Base-by-base conservation (phyloP, 805 yeast species). In the Pichia nanzhaoensis region DNA sequence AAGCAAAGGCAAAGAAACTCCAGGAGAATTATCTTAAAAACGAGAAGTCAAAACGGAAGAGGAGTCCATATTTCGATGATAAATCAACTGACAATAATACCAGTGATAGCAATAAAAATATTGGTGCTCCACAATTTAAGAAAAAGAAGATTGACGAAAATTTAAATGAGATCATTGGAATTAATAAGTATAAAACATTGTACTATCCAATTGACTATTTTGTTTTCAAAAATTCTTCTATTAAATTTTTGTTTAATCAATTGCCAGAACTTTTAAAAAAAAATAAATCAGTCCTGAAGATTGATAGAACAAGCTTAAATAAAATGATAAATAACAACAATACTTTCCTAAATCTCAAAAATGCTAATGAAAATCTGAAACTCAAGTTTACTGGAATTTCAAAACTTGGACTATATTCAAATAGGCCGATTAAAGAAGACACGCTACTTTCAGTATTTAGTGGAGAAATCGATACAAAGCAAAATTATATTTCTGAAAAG, bases 381-480 rank as follows among this genome's bases (percentile, higher is more conserved):
- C 70, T 76, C 61, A 67, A 79, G 67, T 82, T 75, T 54, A 72
- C 72, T 27, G 96, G 96, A 0, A 74, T 86, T 35, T 72, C 86
- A 2, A 80, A 77, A 50, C 60, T 83, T 42, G 89, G 91, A 0
- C 65, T 89, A 7, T 82, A 74, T 48, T 51, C 73, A 2, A 63
- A 61, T 3, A 57, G 60, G 19, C 37, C 49, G 0, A 61, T 82
- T 17, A 69, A 73, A 1, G 63, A 67, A 35, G 76, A 73, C 17
- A 71, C 77, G 1, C 66, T 76, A 4, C 61, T 88, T 7, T 66
- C 72, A 21, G 89, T 86, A 58, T 72, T 78, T 47, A 60, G 78
- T 7, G 98, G 98, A 6, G 90, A 84, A 53, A 62, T 91, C 2
- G 82, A 80, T 51, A 68, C 76, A 42, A 82, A 80, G 53, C 70